Evolutionary conservation across 352 stramenopile genomes (phyloP).

Genomic region (Globisporangium canariense): DNA sequence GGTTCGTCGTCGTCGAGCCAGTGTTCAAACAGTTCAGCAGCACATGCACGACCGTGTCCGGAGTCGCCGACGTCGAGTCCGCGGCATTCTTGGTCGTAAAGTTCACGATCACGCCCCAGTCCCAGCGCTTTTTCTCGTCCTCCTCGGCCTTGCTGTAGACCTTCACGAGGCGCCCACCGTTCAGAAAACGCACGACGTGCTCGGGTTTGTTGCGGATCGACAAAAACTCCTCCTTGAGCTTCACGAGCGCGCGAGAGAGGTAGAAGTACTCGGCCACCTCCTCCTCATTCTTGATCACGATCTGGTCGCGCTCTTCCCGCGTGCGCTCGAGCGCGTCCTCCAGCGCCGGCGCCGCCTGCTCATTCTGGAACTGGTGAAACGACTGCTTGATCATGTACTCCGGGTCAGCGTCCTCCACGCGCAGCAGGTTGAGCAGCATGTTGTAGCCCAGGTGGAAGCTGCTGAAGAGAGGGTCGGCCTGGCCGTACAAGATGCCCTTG

Average conservation of each 20-base stretch:
- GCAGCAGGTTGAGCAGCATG: conserved; percentile 99
- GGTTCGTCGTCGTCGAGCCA: conserved; percentile 21
- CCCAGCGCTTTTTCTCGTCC: conserved; percentile 57
- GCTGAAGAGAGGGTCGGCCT: conserved; percentile 67
- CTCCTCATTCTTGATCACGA: conserved; percentile 89
- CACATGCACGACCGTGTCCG: conserved; percentile 76
- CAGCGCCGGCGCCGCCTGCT: conserved; percentile 71
- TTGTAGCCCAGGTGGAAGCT: conserved; percentile 99
- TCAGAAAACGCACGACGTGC: conserved; percentile 92
- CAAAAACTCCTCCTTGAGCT: conserved; percentile 91
- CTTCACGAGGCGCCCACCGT: conserved; percentile 90
- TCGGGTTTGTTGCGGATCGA: conserved; percentile 91
- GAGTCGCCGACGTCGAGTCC: conserved; percentile 54
- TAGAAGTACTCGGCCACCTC: conserved; percentile 89
- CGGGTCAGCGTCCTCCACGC: conserved; percentile 95
- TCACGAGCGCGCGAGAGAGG: conserved; percentile 89
- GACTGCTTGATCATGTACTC: conserved; percentile 98
- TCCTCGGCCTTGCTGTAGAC: conserved; percentile 63
- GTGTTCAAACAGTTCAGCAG: conserved; percentile 67
- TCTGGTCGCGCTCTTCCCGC: conserved; percentile 81
- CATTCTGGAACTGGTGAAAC: conserved; percentile 95
- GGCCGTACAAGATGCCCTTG: conserved; percentile 92
- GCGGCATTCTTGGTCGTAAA: conserved; percentile 78
- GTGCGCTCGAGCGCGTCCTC: conserved; percentile 79
- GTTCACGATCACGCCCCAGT: conserved; percentile 85